Conservation (phyloP, 2,329 filamentous ascomycete genomes). For the Cryphonectria naterciae region DNA sequence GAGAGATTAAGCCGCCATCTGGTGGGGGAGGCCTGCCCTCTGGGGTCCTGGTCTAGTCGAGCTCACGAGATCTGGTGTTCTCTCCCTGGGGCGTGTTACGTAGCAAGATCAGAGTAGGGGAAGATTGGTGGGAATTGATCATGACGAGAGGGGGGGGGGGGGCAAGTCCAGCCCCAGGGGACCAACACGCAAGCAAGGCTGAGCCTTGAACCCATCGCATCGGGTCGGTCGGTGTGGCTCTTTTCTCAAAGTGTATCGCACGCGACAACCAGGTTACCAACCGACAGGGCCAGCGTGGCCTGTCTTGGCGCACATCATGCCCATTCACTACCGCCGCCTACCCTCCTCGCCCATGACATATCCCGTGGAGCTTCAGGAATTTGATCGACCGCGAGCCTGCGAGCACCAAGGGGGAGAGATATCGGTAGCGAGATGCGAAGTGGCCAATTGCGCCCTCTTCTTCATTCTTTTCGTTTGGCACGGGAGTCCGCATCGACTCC, state of each 20-base stretch:
- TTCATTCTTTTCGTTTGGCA: background rate
- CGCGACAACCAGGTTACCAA: background rate
- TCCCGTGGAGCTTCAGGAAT: background rate
- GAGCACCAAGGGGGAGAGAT: too few relatives aligned
- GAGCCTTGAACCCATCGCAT: background rate
- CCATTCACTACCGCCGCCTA: background rate
- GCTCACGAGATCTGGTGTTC: background rate
- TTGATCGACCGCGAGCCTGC: background rate
- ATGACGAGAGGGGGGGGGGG: background rate
- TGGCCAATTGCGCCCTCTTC: background rate
- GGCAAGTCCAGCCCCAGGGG: background rate
- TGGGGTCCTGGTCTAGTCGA: background rate
- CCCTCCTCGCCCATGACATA: constrained; percentile 3
- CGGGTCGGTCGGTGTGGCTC: background rate
- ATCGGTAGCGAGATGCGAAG: background rate
- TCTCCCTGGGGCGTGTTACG: background rate
- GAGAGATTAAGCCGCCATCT: background rate
- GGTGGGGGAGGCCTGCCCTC: background rate
- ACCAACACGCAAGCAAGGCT: background rate
- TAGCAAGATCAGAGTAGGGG: background rate
- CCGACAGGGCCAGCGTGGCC: background rate
- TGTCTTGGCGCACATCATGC: background rate
- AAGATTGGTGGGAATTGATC: background rate
- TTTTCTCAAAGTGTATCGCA: background rate
- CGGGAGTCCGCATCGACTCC: constrained; percentile 6